Conservation (phyloP, 169 alveolate genomes). For the Cystoisospora suis region DNA sequence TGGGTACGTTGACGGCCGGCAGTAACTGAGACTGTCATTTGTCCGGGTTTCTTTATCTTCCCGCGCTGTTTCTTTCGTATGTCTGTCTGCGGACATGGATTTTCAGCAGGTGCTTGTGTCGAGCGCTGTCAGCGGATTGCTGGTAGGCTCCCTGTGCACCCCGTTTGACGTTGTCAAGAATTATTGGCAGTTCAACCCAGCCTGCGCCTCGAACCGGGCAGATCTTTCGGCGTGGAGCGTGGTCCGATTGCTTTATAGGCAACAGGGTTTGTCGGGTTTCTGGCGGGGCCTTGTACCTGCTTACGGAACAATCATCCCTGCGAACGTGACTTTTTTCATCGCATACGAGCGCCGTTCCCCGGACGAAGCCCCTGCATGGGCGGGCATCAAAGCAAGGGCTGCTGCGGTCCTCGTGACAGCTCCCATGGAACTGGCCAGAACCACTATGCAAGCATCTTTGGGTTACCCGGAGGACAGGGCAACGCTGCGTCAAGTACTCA, state of each 20-base stretch:
- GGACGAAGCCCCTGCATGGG: constrained; percentile 58
- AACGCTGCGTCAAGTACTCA: not conserved
- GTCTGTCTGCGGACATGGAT: too few species aligned
- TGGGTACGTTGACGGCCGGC: too few species aligned
- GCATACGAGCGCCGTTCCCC: constrained; percentile 46
- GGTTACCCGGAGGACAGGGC: not conserved
- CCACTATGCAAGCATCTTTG: constrained; percentile 58
- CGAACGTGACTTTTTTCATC: constrained; percentile 58
- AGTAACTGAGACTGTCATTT: too few species aligned
- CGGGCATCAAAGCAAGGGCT: constrained; percentile 57
- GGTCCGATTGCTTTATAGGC: constrained; percentile 8
- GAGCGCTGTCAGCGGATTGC: constrained; percentile 51
- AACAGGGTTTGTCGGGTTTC: constrained; percentile 20
- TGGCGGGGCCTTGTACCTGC: constrained; percentile 65
- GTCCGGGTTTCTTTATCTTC: too few species aligned
- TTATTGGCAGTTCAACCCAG: constrained; percentile 62
- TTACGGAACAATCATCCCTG: constrained; percentile 25
- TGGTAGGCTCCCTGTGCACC: constrained; percentile 62
- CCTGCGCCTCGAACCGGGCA: constrained; percentile 22
- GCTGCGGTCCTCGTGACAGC: constrained; percentile 55
- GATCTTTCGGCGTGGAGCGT: constrained; percentile 1
- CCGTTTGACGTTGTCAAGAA: constrained; percentile 71
- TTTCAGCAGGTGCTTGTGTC: constrained; percentile 43
- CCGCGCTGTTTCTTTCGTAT: too few species aligned
- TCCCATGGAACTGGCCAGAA: constrained; percentile 59